Percentiles rank a stretch among this genome's conserved stretches.
Evolutionary conservation across 495 filamentous ascomycete species (phyloP).

Genomic region (Penicillium tannophilum): DNA sequence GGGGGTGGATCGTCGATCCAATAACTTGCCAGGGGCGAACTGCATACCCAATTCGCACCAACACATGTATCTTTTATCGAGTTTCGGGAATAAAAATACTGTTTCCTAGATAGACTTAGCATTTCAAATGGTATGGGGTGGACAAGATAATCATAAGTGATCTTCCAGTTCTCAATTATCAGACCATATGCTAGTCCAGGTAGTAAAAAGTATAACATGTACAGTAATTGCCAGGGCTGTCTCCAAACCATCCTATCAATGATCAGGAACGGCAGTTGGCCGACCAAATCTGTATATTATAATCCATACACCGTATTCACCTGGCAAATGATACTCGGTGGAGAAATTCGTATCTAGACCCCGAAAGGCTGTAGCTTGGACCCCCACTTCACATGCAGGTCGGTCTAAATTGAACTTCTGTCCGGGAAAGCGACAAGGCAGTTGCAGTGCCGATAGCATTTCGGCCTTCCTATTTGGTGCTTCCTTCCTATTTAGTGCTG

Average conservation of each 20-base stretch:
- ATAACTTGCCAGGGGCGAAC: neutral
- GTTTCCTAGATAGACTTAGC: too few species aligned
- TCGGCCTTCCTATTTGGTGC: neutral
- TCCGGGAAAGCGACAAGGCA: neutral
- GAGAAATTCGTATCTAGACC: slow-evolving; percentile 3
- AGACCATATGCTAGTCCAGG: too few species aligned
- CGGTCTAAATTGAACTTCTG: neutral
- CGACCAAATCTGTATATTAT: too few species aligned
- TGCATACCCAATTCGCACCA: neutral
- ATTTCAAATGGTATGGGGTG: too few species aligned
- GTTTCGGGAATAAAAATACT: too few species aligned
- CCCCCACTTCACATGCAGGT: slow-evolving; percentile 16
- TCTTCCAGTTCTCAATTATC: too few species aligned
- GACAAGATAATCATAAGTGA: too few species aligned
- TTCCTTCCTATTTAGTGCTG: neutral
- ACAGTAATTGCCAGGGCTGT: too few species aligned
- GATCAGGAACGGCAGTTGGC: neutral
- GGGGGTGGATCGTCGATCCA: slow-evolving; percentile 29
- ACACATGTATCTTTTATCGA: neutral
- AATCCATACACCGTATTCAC: too few species aligned
- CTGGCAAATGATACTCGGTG: neutral
- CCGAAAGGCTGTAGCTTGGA: neutral
- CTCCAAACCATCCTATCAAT: neutral
- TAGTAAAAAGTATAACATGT: too few species aligned
- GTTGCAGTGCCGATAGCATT: slow-evolving; percentile 1